Evolutionary conservation across 2,329 filamentous ascomycete species (phyloP), one percentile per base, ranked within the genome.

Genomic region (Xylaria sp.): DNA sequence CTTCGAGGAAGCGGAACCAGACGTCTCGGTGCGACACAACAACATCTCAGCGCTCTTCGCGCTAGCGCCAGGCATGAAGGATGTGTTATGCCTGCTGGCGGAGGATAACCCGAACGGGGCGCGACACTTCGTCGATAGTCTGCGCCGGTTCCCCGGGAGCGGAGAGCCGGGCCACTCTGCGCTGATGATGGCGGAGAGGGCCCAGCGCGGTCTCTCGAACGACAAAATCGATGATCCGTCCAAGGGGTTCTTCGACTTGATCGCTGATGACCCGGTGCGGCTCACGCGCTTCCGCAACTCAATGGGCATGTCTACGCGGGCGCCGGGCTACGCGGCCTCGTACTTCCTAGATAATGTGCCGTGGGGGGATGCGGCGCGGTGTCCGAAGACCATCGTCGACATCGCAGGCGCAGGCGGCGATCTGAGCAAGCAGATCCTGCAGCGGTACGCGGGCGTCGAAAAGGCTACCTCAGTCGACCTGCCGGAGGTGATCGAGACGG

Each of bases 381-480:
- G 74, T 23, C 76, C 76, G 1, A 63, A 59, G 65, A 73, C 64
- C 0, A 63, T 78, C 20, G 75, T 74, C 5, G 76, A 78, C 32
- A 70, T 78, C 44, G 76, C 73, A 18, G 76, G 76, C 25, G 72
- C 75, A 1, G 72, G 72, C 23, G 76, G 76, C 23, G 75, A 76
- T 25, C 25, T 78, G 9, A 65, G 71, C 63, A 68, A 73, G 55
- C 56, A 59, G 56, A 65, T 77, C 8, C 73, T 77, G 20, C 68
- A 61, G 3, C 65, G 56, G 18, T 73, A 70, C 55, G 48, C 69
- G 1, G 62, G 64, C 23, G 67, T 78, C 12, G 67, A 71, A 63
- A 70, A 68, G 46, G 76, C 72, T 6, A 39, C 65, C 4, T 67
- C 72, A 10, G 34, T 75, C 3, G 75, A 77, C 61, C 72, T 77